These are phyloP conservation scores for Plasmodium ovale DNA, from an alignment of 169 alveolate genomes.

Conservation along the genomic window DNA sequence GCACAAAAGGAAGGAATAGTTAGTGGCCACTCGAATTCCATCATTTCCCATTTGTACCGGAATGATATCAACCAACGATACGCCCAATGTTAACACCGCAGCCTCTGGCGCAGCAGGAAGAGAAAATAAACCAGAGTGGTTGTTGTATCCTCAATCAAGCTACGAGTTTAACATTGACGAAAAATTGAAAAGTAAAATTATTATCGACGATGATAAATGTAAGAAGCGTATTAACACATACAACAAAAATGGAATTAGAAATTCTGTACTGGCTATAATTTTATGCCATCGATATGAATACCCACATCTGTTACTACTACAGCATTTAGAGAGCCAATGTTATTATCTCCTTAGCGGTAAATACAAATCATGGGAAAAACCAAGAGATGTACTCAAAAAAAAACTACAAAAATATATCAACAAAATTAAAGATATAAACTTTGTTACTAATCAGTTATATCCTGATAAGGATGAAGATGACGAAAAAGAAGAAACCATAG, in stretches of 20 bases:
- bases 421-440: constrained; percentile 50
- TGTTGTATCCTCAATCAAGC: constrained; percentile 37
- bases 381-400: constrained; percentile 77
- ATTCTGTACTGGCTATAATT: constrained; percentile 81
- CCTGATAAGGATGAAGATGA: background rate
- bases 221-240: constrained; percentile 79
- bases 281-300: constrained; percentile 84
- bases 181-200: constrained; percentile 33
- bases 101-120: background rate
- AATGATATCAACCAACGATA: too few species aligned
- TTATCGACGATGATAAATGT: constrained; percentile 33
- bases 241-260: constrained; percentile 81
- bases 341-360: constrained; percentile 82
- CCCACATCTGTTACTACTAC: constrained; percentile 77
- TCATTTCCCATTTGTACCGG: too few species aligned
- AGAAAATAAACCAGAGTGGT: constrained; percentile 46
- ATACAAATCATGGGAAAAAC: constrained; percentile 80
- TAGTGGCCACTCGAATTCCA: too few species aligned
- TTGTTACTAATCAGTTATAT: constrained; percentile 19
- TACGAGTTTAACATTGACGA: constrained; percentile 69
- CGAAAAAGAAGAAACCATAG: constrained; percentile 71
- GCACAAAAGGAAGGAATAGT: too few species aligned
- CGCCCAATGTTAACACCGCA: background rate
- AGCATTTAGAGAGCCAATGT: constrained; percentile 66
- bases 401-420: constrained; percentile 81